Evolutionary conservation across 768 basidiomycete genomes (phyloP), one percentile per base, ranked within the genome.

Genomic region (Leccinum variicolor): DNA sequence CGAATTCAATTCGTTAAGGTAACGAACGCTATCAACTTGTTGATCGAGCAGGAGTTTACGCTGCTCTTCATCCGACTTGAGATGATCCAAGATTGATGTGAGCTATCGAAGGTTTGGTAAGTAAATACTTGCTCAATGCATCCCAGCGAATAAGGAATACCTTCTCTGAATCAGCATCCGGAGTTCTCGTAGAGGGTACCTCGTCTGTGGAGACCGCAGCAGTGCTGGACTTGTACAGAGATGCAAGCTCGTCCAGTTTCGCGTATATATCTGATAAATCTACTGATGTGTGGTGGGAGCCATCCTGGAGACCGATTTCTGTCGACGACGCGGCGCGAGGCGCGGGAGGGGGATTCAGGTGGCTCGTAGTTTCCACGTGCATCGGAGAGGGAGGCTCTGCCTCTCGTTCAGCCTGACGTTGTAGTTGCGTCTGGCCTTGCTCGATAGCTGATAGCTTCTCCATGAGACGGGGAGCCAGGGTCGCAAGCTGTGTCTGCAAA

Each of bases 1-100:
- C 56, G 77, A 75, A 65, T 91, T 91, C 36, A 92, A 77, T 65
- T 91, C 88, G 60, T 88, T 87, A 33, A 92, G 79, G 68, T 92
- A 92, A 21, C 89, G 81, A 58, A 86, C 84, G 59, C 82, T 89
- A 62, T 91, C 90, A 6, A 79, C 78, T 66, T 90, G 89, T 65
- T 88, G 86, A 53, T 84, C 81, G n/a, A 76, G 66, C 62, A 83
- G 80, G 7, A 79, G 57, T 3, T 71, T 75, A 26, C 79, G 80
- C 59, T 83, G 80, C 19, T 69, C 75, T 56, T 77, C 73, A 10
- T 82, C 83, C 25, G 75, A 73, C 53, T 75, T 75, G 19, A 89
- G 65, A n/a, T 83, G 66, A 14, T 65, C 67, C 45, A 83, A 53
- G n/a, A 87, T 74, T 53, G 77, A 77, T 53, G 75, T 71, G 9